Base-by-base conservation (phyloP, 257 asterid species). In the Misopates orontium region DNA sequence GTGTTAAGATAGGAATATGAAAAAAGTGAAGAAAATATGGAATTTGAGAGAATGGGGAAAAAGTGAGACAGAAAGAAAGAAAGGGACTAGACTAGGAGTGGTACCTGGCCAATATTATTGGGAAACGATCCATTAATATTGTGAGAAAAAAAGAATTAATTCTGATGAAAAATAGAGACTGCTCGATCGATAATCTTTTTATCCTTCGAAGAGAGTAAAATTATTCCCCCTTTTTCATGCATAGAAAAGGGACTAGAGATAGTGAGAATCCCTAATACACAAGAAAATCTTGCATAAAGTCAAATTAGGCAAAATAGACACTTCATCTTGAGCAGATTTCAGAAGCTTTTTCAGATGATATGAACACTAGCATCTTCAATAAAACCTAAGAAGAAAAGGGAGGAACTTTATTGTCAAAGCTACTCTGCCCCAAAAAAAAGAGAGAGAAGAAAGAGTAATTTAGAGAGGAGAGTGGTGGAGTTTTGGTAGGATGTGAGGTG, bases 11-110 rank as follows among this genome's bases (percentile, higher is more conserved):
- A 3, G 48, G 9, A 42, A 8, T 45, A 2, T 13, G 11, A 8
- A 10, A 4, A 14, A 18, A 20, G 60, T 25, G 62, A 44, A 32
- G 10, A 49, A 42, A 18, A 17, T 20, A 20, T 36, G 10, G 42
- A 36, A 36, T 36, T 36, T 4, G 42, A 8, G 10, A 3, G 2
- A 67, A 58, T n/a, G 31, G 21, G 25, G 39, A 59, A 48, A 20
- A 8, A 24, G 21, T 49, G 63, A 39, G 79, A 77, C 73, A 66
- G 77, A 77, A 71, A 64, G 83, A 66, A 66, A 77, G 93, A 91
- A 83, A 88, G 78, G 71, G 96, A 85, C 97, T 59, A 79, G 83
- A 85, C 97, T 82, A 79, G 74, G 17, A 83, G 86, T 81, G 85
- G 85, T 86, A 83, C 87, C 83, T 81, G 88, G 66, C 57, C 80